phyloP scores from a whole-genome alignment of 2,329 filamentous ascomycete genomes.

The Colletotrichum siamense region DNA sequence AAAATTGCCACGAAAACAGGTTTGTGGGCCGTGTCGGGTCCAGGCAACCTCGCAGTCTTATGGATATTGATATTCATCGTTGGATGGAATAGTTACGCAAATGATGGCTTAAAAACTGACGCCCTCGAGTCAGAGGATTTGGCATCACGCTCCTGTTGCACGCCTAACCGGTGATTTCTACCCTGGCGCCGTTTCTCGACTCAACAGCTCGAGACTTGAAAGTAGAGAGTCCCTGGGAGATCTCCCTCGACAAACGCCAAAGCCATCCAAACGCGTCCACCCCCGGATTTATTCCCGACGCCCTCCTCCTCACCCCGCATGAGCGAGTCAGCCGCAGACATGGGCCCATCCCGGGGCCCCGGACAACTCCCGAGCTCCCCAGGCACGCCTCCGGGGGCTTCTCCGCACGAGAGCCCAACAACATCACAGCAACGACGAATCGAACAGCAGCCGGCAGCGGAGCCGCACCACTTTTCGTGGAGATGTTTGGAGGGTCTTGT shows the following conservation, averaged over 20 bases:
- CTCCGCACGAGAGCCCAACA: not conserved
- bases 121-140: not conserved
- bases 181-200: not conserved
- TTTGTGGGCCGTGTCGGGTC: not conserved
- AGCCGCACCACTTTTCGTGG: slow-evolving; percentile 9
- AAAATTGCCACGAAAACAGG: not conserved
- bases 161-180: not conserved
- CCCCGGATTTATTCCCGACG: not conserved
- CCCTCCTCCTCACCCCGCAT: not conserved
- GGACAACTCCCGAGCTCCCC: slow-evolving; percentile 7
- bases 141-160: not conserved
- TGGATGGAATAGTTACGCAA: not conserved
- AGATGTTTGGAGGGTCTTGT: not conserved
- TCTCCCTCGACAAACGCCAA: not conserved
- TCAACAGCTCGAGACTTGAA: not conserved
- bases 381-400: not conserved
- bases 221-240: not conserved
- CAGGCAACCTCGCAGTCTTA: not conserved
- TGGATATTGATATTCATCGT: not conserved
- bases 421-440: not conserved
- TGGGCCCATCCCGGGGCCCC: slow-evolving; percentile 6
- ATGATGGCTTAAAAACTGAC: not conserved
- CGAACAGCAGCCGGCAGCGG: not conserved
- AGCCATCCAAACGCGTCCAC: not conserved
- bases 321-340: slow-evolving; percentile 1